These are phyloP conservation scores for Trichoderma koningiopsis DNA, from an alignment of 2,329 filamentous ascomycete species.

Conservation along the genomic window DNA sequence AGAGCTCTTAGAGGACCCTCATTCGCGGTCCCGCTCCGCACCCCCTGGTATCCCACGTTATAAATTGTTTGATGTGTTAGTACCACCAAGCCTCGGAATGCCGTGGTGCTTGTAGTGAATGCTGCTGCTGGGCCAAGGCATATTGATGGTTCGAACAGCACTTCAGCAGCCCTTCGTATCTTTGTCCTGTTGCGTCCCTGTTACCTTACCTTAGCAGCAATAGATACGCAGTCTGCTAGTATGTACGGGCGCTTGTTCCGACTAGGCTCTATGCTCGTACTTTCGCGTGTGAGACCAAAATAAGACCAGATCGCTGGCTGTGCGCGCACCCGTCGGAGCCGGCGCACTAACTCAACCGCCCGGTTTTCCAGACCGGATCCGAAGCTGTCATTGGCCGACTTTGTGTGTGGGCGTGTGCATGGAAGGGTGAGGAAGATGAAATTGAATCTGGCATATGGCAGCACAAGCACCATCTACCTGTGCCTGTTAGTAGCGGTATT, in stretches of 20 bases:
- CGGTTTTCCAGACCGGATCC: neutral
- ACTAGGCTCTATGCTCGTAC: neutral
- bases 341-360: neutral
- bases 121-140: neutral
- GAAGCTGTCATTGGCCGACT: conserved; percentile 16
- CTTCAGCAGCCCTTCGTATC: neutral
- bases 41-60: conserved; percentile 8
- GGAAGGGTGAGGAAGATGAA: neutral
- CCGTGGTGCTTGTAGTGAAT: neutral
- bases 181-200: neutral
- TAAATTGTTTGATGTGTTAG: neutral
- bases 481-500: neutral
- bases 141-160: neutral
- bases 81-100: neutral
- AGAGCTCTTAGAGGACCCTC: neutral
- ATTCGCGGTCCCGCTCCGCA: neutral
- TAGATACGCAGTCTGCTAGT: neutral
- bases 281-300: neutral
- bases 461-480: neutral
- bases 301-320: conserved; percentile 18
- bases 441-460: neutral
- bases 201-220: neutral
- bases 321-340: conserved; percentile 31
- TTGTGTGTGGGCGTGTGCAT: conserved; percentile 13
- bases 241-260: neutral